These are phyloP conservation scores for Leccinum pellstonianum DNA, from an alignment of 768 basidiomycete species.

Conservation along the genomic window DNA sequence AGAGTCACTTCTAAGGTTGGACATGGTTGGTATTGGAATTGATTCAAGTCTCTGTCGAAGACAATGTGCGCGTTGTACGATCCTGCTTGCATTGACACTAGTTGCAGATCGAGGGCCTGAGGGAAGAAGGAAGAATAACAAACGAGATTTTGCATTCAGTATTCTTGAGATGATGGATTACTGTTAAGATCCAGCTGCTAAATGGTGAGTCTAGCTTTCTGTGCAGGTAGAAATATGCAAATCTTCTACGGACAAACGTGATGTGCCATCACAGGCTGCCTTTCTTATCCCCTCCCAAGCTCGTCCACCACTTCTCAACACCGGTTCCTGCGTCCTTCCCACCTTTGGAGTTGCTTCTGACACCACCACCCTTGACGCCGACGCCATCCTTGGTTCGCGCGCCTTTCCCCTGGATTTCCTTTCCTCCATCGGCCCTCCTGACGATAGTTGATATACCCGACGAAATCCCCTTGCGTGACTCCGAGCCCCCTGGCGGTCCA, in stretches of 20 bases:
- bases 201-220: too few species aligned
- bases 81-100: too few species aligned
- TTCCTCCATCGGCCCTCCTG: constrained; percentile 24
- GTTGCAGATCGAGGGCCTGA: neutral
- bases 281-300: constrained; percentile 28
- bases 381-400: neutral
- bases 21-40: too few species aligned
- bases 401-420: constrained; percentile 14
- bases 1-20: too few species aligned
- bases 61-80: neutral
- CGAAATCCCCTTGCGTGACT: constrained; percentile 54
- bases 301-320: constrained; percentile 47
- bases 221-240: too few species aligned
- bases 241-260: neutral
- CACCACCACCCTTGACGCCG: constrained; percentile 13
- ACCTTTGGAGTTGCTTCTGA: neutral
- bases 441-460: constrained; percentile 58
- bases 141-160: neutral
- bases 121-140: neutral
- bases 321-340: neutral
- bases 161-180: neutral
- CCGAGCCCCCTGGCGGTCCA: neutral
- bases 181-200: too few species aligned
- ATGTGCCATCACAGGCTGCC: constrained; percentile 2
- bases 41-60: too few species aligned